phyloP scores from a whole-genome alignment of 108 stramenopile genomes.

The Skeletonema marinoi region DNA sequence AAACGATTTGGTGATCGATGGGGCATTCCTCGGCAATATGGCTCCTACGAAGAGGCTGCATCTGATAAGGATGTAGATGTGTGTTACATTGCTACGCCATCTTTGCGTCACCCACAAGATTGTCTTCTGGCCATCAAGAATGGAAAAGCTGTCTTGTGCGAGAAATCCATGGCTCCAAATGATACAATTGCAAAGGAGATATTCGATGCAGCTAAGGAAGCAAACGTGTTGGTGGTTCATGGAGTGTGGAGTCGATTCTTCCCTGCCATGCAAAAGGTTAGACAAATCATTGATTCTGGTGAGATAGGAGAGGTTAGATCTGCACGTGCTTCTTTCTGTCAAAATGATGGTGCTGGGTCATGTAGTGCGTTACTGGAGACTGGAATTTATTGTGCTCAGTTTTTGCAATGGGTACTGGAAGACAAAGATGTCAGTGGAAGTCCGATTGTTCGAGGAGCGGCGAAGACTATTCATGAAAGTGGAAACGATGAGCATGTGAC shows the following conservation, averaged over 20 bases:
- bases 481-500: slow-evolving; percentile 55
- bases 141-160: slow-evolving; percentile 50
- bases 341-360: slow-evolving; percentile 54
- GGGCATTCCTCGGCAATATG: slow-evolving; percentile 34
- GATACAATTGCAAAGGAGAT: slow-evolving; percentile 25
- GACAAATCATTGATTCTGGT: slow-evolving; percentile 43
- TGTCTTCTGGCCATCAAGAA: slow-evolving; percentile 34
- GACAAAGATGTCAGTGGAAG: slow-evolving; percentile 6
- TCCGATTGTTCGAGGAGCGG: slow-evolving; percentile 46
- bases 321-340: slow-evolving; percentile 56
- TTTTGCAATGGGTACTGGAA: slow-evolving; percentile 54
- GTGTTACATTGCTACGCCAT: slow-evolving; percentile 58
- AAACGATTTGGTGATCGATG: slow-evolving; percentile 38
- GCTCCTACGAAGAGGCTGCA: slow-evolving; percentile 43
- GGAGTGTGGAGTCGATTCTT: slow-evolving; percentile 62
- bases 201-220: slow-evolving; percentile 23
- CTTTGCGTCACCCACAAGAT: slow-evolving; percentile 50
- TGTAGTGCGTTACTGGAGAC: slow-evolving; percentile 54
- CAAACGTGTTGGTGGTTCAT: slow-evolving; percentile 44
- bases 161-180: slow-evolving; percentile 56
- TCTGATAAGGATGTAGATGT: slow-evolving; percentile 48
- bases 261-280: slow-evolving; percentile 52
- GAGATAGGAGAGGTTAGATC: slow-evolving; percentile 47
- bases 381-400: slow-evolving; percentile 62
- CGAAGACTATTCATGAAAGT: slow-evolving; percentile 24